Evolutionary conservation across 2,329 filamentous ascomycete species (phyloP), one percentile per base, ranked within the genome.

Genomic region (Trichocomaceae sp.): DNA sequence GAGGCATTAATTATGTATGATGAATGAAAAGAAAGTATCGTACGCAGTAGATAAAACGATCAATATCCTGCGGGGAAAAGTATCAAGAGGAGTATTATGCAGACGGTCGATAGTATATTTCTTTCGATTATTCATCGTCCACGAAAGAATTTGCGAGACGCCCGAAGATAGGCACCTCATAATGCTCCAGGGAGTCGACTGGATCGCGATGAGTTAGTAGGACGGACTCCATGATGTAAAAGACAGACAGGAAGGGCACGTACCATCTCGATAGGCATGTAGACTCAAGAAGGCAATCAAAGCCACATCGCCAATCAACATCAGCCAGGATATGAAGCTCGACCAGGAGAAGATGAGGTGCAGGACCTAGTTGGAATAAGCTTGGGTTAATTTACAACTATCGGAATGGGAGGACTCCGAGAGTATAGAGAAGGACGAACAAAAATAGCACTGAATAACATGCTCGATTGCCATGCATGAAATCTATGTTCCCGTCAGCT

Each of bases 381-480:
- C 49, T 48, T 50, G 15, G 23, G 20, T 46, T 22, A 20, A 29
- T 17, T 20, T n/a, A n/a, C n/a, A n/a, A n/a, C 37, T 23, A 45
- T 13, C 35, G 42, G 23, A 23, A 20, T 37, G 12, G 33, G 42
- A 26, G 23, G 4, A 26, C 23, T 7, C 23, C 4, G 23, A 4
- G 23, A 26, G 4, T 26, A 26, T 26, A 26, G 4, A 26, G 7
- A 39, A 67, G 44, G 46, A 69, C 75, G 64, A 64, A 82, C 77
- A 62, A 83, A 83, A 39, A 83, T 69, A 48, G 81, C 81, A 0
- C 88, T 86, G 70, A 96, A 96, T 2, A 95, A 72, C 64, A 96
- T 77, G 60, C 86, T 85, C 6, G 87, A 88, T 73, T 99, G 93
- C 92, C 93, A 99, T 7, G 93, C 93, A 71, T 99, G 93, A 63